Evolutionary conservation across 495 filamentous ascomycete genomes (phyloP).

Genomic region (Thozetella sp.): DNA sequence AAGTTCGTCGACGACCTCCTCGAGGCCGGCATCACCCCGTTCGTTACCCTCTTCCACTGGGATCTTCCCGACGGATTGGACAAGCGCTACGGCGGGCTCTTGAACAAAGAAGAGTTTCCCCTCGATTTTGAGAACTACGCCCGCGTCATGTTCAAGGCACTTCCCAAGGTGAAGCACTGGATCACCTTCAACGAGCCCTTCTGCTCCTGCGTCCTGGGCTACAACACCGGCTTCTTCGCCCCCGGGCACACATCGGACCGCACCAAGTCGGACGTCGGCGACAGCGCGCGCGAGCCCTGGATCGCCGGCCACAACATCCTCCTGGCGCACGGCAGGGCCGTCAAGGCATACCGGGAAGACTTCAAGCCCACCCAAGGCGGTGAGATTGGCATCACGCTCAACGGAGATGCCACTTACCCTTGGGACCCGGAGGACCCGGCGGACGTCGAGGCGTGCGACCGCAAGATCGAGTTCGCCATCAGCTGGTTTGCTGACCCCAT

Average conservation of each 20-base stretch:
- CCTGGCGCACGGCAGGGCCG: conserved; percentile 59
- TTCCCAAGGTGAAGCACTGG: conserved; percentile 64
- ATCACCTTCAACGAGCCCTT: conserved; percentile 71
- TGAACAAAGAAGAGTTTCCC: conserved; percentile 60
- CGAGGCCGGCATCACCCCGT: conserved; percentile 58
- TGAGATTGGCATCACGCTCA: conserved; percentile 64
- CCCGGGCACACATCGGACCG: conserved; percentile 62
- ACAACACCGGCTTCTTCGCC: conserved; percentile 61
- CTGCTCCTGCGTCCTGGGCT: conserved; percentile 62
- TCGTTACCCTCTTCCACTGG: conserved; percentile 69
- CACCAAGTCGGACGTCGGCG: conserved; percentile 52
- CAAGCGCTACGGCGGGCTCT: conserved; percentile 61
- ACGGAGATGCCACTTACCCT: conserved; percentile 61
- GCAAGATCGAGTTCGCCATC: conserved; percentile 68
- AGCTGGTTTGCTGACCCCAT: conserved; percentile 75
- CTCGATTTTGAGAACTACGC: conserved; percentile 64
- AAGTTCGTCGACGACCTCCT: conserved; percentile 63
- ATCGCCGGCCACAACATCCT: conserved; percentile 63
- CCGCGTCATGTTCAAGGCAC: conserved; percentile 55
- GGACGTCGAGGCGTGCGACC: conserved; percentile 61
- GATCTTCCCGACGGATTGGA: conserved; percentile 62
- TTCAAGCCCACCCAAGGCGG: conserved; percentile 63
- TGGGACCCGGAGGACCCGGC: conserved; percentile 57
- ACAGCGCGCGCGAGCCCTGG: conserved; percentile 61
- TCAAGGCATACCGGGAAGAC: conserved; percentile 69